phyloP scores from a whole-genome alignment of 2,329 filamentous ascomycete species.

The Plectosphaerella cucumerina region DNA sequence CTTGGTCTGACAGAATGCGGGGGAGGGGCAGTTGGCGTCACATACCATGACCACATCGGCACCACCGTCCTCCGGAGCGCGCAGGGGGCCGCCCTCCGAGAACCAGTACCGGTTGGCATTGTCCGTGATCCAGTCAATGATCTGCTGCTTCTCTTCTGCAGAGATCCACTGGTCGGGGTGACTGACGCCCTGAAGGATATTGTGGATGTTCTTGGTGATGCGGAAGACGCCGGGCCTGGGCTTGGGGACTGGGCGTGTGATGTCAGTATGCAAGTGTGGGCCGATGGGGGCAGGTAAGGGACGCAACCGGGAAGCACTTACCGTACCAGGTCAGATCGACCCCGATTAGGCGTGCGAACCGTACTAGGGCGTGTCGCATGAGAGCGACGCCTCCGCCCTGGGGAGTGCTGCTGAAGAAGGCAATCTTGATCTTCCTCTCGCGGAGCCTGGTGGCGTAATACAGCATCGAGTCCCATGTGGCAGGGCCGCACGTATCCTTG shows the following conservation, averaged over 20 bases:
- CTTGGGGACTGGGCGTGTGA: conserved; percentile 57
- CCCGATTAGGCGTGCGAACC: conserved; percentile 62
- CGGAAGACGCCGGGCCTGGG: conserved; percentile 75
- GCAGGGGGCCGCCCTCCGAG: conserved; percentile 61
- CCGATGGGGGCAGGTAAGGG: neutral
- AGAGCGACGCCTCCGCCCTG: conserved; percentile 80
- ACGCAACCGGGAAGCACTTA: conserved; percentile 24
- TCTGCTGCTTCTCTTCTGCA: conserved; percentile 54
- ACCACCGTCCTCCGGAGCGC: conserved; percentile 61
- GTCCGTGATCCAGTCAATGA: conserved; percentile 67
- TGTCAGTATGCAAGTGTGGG: conserved; percentile 5
- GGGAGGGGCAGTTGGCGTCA: conserved; percentile 9
- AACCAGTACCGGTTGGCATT: conserved; percentile 77
- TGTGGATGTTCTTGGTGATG: conserved; percentile 84
- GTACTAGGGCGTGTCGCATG: conserved; percentile 75
- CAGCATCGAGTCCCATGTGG: conserved; percentile 63
- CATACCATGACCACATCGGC: conserved; percentile 68
- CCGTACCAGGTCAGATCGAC: conserved; percentile 72
- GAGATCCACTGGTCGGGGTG: conserved; percentile 61
- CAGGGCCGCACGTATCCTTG: conserved; percentile 51
- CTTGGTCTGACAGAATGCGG: neutral
- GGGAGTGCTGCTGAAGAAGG: conserved; percentile 76
- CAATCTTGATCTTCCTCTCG: conserved; percentile 60
- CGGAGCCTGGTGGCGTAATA: conserved; percentile 61
- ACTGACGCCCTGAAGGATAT: conserved; percentile 78